Percentiles rank a stretch among this genome's conserved stretches.
phyloP scores from a whole-genome alignment of 176 grass and related monocot species.

The Hsuehochloa calcarea region DNA sequence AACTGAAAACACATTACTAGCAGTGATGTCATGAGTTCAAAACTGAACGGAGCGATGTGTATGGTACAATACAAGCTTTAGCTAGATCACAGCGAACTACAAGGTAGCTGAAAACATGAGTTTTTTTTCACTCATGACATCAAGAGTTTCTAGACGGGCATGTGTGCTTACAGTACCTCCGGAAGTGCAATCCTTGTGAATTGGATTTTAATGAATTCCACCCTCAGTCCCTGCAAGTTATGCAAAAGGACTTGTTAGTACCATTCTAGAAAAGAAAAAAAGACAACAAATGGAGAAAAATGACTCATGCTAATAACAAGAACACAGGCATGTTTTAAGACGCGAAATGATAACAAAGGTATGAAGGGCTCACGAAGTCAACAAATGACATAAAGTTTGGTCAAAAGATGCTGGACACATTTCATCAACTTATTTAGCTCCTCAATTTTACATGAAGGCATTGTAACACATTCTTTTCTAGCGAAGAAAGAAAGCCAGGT shows the following conservation, averaged over 20 bases:
- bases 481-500: background rate
- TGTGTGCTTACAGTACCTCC: slow-evolving; percentile 11
- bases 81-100: background rate
- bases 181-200: background rate
- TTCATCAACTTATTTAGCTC: background rate
- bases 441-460: background rate
- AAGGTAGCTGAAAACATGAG: background rate
- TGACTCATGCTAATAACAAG: background rate
- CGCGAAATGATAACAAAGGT: background rate
- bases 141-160: background rate
- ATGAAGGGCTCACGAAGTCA: background rate
- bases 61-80: slow-evolving; percentile 10
- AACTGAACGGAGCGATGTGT: background rate
- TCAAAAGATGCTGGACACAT: background rate
- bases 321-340: background rate
- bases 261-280: background rate
- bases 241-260: slow-evolving; percentile 11
- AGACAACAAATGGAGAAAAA: background rate
- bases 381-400: background rate
- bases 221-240: slow-evolving; percentile 47
- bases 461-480: background rate
- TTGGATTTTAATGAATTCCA: background rate
- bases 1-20: background rate
- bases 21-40: background rate
- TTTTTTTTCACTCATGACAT: background rate